Evolutionary conservation across 257 asterid genomes (phyloP).

Genomic region (Haberlea rhodopensis): DNA sequence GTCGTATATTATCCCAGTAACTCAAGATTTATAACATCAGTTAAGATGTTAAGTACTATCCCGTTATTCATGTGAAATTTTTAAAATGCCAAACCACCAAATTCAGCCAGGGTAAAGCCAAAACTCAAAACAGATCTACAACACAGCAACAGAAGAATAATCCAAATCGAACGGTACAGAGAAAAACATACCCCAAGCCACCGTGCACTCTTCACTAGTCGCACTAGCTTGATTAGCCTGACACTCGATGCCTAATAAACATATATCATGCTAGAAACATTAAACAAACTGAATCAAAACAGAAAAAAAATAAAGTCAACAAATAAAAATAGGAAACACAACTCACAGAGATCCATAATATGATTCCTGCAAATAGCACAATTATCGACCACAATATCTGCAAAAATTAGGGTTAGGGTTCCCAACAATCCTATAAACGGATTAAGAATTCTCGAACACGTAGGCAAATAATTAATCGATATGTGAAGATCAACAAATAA

Average conservation of each 20-base stretch:
- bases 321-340: not conserved
- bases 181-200: conserved; percentile 89
- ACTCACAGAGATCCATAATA: conserved; percentile 97
- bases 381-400: conserved; percentile 94
- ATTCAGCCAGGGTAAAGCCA: not conserved
- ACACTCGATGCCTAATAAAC: conserved; percentile 80
- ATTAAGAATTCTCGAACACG: conserved; percentile 5
- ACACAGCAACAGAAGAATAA: not conserved
- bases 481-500: not conserved
- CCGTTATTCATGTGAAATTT: not conserved
- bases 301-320: no score
- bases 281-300: no score
- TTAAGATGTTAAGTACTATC: not conserved
- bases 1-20: not conserved
- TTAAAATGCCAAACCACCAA: not conserved
- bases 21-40: no score
- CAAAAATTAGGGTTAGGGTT: conserved; percentile 35
- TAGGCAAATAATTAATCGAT: not conserved
- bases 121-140: not conserved
- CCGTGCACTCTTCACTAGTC: conserved; percentile 96
- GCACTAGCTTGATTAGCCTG: conserved; percentile 99
- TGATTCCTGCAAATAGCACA: conserved; percentile 97
- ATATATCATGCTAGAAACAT: not conserved
- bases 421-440: not conserved
- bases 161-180: not conserved